Percentiles rank a stretch among this genome's conserved stretches.
Conservation (phyloP, 139 green algal genomes). For the Axilococcus clingmanii region DNA sequence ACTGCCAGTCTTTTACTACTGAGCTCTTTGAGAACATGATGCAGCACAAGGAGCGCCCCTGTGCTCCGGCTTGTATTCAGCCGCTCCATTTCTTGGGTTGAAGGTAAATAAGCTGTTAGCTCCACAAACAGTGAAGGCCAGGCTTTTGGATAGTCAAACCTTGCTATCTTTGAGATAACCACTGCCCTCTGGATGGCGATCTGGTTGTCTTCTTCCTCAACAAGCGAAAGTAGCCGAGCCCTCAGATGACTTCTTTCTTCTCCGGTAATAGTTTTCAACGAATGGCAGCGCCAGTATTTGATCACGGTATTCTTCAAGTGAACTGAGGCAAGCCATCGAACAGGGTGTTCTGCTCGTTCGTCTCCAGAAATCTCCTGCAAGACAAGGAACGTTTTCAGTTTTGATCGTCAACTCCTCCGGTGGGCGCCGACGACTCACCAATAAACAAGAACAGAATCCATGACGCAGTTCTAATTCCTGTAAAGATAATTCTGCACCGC, state of each 20-base stretch:
- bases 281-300: conserved; percentile 50
- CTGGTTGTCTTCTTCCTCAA: conserved; percentile 74
- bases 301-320: conserved; percentile 88
- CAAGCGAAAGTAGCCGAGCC: conserved; percentile 45
- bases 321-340: conserved; percentile 73
- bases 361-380: conserved; percentile 67
- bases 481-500: conserved; percentile 56
- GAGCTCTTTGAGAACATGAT: conserved; percentile 95
- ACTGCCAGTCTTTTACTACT: conserved; percentile 72
- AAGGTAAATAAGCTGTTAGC: conserved; percentile 43
- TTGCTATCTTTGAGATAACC: conserved; percentile 76
- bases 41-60: conserved; percentile 74
- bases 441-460: conserved; percentile 77
- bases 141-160: conserved; percentile 71
- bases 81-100: not conserved
- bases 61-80: conserved; percentile 20
- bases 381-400: not conserved
- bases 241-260: conserved; percentile 77
- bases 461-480: conserved; percentile 38
- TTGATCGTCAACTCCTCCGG: not conserved
- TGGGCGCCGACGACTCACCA: conserved; percentile 25
- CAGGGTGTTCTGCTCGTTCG: conserved; percentile 53
- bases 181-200: conserved; percentile 73
- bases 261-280: conserved; percentile 12
- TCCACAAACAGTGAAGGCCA: conserved; percentile 76